A percentile compares a stretch with the other conserved stretches of the same genome.
Evolutionary conservation across 2,329 filamentous ascomycete species (phyloP).

Genomic region (Neonectria coccinea): DNA sequence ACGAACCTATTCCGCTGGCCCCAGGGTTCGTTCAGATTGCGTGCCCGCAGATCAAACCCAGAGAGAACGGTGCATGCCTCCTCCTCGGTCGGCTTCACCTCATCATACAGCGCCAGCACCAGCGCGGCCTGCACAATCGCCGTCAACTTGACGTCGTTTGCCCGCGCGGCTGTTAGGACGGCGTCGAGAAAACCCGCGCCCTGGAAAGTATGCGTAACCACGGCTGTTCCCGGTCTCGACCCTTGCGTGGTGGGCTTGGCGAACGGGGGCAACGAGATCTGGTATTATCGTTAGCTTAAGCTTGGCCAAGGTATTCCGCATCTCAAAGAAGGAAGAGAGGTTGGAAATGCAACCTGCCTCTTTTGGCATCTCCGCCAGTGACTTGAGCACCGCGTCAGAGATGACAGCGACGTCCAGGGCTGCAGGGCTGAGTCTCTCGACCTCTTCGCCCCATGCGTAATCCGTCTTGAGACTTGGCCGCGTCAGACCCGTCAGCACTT

Average conservation of each 20-base stretch:
- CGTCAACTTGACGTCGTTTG: slow-evolving; percentile 15
- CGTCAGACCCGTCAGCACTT: slow-evolving; percentile 11
- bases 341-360: slow-evolving; percentile 8
- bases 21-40: slow-evolving; percentile 15
- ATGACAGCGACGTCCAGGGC: slow-evolving; percentile 15
- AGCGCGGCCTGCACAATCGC: slow-evolving; percentile 15
- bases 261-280: slow-evolving; percentile 15
- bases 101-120: slow-evolving; percentile 9
- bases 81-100: slow-evolving; percentile 1
- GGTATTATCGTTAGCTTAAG: background rate
- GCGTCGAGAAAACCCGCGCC: background rate
- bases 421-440: slow-evolving; percentile 18
- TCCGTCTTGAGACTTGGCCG: background rate
- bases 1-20: slow-evolving; percentile 21
- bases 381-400: slow-evolving; percentile 10
- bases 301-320: too few relatives aligned
- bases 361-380: slow-evolving; percentile 14
- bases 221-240: slow-evolving; percentile 1
- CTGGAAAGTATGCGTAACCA: slow-evolving; percentile 7
- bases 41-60: slow-evolving; percentile 15
- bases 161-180: background rate
- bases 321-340: background rate
- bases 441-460: slow-evolving; percentile 13
- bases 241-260: background rate
- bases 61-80: slow-evolving; percentile 19